Evolutionary conservation across 768 basidiomycete species (phyloP), one percentile per base, ranked within the genome.

Genomic region (Nevesoporus exiguus): DNA sequence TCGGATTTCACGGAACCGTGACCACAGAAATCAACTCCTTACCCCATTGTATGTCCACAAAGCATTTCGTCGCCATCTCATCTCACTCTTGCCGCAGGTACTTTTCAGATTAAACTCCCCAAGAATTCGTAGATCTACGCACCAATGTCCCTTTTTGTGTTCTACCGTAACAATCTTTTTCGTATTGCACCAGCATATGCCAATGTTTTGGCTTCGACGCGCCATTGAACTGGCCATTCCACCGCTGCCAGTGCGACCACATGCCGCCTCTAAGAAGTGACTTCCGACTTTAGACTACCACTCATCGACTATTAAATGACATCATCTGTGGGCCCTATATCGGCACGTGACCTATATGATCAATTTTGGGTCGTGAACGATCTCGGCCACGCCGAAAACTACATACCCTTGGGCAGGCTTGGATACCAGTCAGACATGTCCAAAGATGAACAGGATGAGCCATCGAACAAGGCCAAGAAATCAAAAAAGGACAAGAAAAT

Each of bases 31-130:
- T 92, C 7, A 83, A 80, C 2, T 80, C 83, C 1, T 70, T 94
- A 63, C 95, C 94, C 21, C 93, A 95, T 77, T 96, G 94, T 93
- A 70, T 31, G 80, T 61, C 30, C 61, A 54, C 25, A 48, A 21
- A 21, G 8, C n/a, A n/a, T 10, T 41, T 15, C 57, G 47, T 40
- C 36, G 0, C 22, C n/a, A 7, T 49, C 36, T 30, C 14, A 22
- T 15, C 44, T 25, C 36, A 10, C 8, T 8, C 43, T 30, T 37
- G 47, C 29, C 42, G 11, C 11, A 91, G 89, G 90, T 77, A 89
- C 88, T 44, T 90, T 91, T 67, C 88, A 93, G 70, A 77, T 92
- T 39, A 90, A 90, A 66, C 68, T 91, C 25, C 88, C 86, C 0
- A 90, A 88, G 70, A 80, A 77, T 34, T 63, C 76, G 11, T 52